Evolutionary conservation across 257 asterid genomes (phyloP).

Genomic region (Plectranthus barbatus): DNA sequence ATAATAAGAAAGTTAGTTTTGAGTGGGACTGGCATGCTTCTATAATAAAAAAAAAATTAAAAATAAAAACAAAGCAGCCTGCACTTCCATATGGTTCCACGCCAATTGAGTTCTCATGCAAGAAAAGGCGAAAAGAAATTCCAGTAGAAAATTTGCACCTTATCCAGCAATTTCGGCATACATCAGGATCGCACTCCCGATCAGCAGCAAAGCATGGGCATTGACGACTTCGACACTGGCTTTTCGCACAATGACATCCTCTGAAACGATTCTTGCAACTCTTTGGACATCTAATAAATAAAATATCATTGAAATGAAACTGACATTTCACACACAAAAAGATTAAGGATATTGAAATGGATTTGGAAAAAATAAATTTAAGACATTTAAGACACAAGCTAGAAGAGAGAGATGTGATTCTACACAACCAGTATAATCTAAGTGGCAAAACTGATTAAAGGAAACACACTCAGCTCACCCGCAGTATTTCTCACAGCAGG

Average conservation of each 20-base stretch:
- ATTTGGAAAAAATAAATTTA: neutral
- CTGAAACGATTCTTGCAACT: constrained; percentile 92
- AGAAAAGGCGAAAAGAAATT: constrained; percentile 1
- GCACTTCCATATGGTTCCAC: neutral
- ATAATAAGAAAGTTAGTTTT: neutral
- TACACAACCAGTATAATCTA: neutral
- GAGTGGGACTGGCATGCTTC: neutral
- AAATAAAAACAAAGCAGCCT: too few relatives aligned
- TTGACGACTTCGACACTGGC: constrained; percentile 99
- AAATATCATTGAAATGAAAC: constrained; percentile 7
- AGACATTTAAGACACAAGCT: neutral
- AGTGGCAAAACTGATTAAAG: neutral
- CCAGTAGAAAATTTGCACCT: constrained; percentile 38
- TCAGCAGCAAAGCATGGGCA: constrained; percentile 98
- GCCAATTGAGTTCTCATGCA: constrained; percentile 13
- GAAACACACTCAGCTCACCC: constrained; percentile 55
- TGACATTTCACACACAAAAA: constrained; percentile 5
- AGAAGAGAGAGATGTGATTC: neutral
- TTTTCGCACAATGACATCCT: constrained; percentile 97
- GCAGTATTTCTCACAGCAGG: constrained; percentile 93
- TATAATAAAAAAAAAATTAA: neutral
- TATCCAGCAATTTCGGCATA: constrained; percentile 97
- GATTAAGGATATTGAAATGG: neutral
- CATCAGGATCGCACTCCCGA: constrained; percentile 97
- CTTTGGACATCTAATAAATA: constrained; percentile 69